Conservation (phyloP, 1,139 yeast genomes). For the Blastobotrys ciferrii region DNA sequence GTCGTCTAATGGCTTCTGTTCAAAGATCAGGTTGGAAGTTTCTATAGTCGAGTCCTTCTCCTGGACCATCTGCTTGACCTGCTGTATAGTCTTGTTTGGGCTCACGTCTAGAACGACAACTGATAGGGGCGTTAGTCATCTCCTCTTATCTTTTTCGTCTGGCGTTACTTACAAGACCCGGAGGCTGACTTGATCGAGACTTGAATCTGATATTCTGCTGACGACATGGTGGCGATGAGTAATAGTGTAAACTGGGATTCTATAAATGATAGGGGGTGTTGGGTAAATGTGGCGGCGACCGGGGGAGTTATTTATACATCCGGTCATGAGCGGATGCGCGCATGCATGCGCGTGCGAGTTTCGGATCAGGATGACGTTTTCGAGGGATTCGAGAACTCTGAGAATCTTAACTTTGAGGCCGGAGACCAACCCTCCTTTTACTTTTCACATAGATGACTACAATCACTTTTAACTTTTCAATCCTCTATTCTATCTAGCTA, state of each 20-base stretch:
- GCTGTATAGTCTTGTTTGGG: constrained; percentile 33
- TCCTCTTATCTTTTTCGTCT: neutral
- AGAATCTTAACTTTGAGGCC: too few species aligned
- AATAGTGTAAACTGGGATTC: neutral
- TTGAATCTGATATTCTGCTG: constrained; percentile 14
- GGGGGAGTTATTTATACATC: neutral
- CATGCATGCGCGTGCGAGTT: neutral
- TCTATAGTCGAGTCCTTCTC: constrained; percentile 23
- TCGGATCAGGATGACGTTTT: neutral
- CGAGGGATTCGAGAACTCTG: neutral
- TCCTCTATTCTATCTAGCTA: too few species aligned
- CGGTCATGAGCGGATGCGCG: neutral
- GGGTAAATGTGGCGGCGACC: neutral
- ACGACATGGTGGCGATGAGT: constrained; percentile 12
- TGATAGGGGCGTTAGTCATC: neutral
- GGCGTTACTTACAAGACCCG: constrained; percentile 16
- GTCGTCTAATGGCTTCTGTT: constrained; percentile 74
- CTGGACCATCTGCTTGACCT: constrained; percentile 33
- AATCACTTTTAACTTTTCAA: too few species aligned
- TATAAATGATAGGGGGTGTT: neutral
- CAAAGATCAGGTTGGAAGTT: constrained; percentile 25
- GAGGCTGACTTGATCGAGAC: constrained; percentile 17
- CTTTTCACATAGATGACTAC: too few species aligned
- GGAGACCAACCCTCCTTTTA: too few species aligned
- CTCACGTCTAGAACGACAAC: constrained; percentile 27